Conservation (phyloP, 2,329 filamentous ascomycete genomes). For the Botrytis fragariae region DNA sequence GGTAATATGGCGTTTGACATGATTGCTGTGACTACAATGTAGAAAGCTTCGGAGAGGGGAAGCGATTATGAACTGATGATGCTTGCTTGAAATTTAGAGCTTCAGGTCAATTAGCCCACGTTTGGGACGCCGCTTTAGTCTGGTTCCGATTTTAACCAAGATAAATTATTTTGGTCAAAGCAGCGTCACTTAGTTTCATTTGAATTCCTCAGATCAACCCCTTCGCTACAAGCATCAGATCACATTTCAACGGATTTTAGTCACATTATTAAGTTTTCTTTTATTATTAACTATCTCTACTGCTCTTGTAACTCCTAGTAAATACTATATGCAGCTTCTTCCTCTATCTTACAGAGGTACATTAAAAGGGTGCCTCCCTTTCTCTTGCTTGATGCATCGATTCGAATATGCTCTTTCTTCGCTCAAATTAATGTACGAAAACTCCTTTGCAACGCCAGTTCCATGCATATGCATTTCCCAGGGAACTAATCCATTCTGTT, state of each 20-base stretch:
- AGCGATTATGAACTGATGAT: not conserved
- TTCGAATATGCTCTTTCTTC: conserved; percentile 14
- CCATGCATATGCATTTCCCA: conserved; percentile 12
- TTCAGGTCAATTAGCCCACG: not conserved
- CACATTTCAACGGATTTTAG: not conserved
- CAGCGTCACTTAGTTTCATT: not conserved
- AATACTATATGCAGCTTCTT: conserved; percentile 10
- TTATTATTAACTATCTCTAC: conserved; percentile 16
- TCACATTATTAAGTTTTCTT: not conserved
- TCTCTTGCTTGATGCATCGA: conserved; percentile 9
- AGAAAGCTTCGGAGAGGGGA: not conserved
- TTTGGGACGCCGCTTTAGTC: not conserved
- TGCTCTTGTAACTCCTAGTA: not conserved
- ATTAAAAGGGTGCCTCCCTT: conserved; percentile 5
- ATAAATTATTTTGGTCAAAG: not conserved
- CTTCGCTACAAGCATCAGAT: conserved; percentile 10
- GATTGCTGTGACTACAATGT: not conserved
- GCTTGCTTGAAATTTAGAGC: conserved; percentile 9
- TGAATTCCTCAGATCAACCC: conserved; percentile 1
- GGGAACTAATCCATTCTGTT: not conserved
- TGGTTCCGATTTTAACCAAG: too few species aligned
- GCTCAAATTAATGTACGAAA: conserved; percentile 9
- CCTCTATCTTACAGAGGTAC: conserved; percentile 18
- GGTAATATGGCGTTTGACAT: conserved; percentile 2
- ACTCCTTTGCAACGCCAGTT: conserved; percentile 10